These are phyloP conservation scores for Avena insularis DNA, from an alignment of 176 grass and related monocot genomes.

Conservation along the genomic window DNA sequence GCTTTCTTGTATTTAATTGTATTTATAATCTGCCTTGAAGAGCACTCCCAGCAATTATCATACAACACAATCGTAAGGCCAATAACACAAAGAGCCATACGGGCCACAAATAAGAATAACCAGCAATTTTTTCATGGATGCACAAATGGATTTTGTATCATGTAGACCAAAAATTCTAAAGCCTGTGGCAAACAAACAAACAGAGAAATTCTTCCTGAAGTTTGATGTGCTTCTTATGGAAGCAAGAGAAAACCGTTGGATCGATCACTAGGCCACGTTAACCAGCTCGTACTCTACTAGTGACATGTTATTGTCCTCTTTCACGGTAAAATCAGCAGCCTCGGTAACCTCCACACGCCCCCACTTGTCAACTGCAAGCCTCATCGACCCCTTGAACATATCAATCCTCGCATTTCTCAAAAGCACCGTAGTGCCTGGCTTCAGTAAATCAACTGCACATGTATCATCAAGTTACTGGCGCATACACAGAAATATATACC, in stretches of 20 bases:
- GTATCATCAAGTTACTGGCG: background rate
- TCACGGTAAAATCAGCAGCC: constrained; percentile 20
- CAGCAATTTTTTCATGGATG: background rate
- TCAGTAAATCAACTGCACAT: constrained; percentile 31
- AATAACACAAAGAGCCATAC: background rate
- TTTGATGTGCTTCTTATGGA: background rate
- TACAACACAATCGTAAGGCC: background rate
- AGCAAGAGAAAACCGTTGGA: background rate
- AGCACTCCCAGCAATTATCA: background rate
- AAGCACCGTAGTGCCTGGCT: constrained; percentile 16
- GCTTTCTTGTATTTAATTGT: too few relatives aligned
- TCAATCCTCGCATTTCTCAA: constrained; percentile 20
- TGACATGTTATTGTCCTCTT: constrained; percentile 36
- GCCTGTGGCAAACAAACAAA: background rate
- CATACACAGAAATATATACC: background rate
- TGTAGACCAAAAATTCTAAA: background rate
- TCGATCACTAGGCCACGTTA: constrained; percentile 18
- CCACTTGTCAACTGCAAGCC: constrained; percentile 33
- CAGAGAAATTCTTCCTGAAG: constrained; percentile 6
- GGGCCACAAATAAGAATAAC: background rate
- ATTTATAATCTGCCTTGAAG: too few relatives aligned
- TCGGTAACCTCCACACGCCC: constrained; percentile 38
- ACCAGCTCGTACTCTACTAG: constrained; percentile 40
- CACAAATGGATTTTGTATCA: background rate
- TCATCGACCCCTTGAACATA: constrained; percentile 38